phyloP scores from a whole-genome alignment of 495 filamentous ascomycete species.

The Thermothielavioides terrestris region DNA sequence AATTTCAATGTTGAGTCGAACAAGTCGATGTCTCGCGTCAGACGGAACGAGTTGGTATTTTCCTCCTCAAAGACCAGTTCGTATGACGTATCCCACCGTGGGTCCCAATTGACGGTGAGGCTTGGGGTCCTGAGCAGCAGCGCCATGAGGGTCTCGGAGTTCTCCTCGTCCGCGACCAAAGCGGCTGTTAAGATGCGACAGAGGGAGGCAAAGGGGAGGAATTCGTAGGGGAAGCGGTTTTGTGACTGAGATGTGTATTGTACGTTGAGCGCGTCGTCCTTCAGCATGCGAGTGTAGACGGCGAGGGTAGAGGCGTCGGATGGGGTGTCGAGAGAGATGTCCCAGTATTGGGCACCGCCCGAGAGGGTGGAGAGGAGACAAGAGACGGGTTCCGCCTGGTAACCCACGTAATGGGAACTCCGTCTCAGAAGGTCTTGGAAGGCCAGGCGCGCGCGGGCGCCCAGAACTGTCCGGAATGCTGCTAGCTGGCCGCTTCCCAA shows the following conservation, averaged over 20 bases:
- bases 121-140: slow-evolving; percentile 55
- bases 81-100: slow-evolving; percentile 52
- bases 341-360: slow-evolving; percentile 48
- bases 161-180: slow-evolving; percentile 38
- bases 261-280: slow-evolving; percentile 46
- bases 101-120: slow-evolving; percentile 56
- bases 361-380: slow-evolving; percentile 53
- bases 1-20: slow-evolving; percentile 33
- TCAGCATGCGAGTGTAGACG: slow-evolving; percentile 41
- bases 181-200: slow-evolving; percentile 33
- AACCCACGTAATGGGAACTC: slow-evolving; percentile 50
- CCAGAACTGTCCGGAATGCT: slow-evolving; percentile 39
- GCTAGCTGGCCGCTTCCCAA: slow-evolving; percentile 38
- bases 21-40: slow-evolving; percentile 46
- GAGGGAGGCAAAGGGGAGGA: slow-evolving; percentile 59
- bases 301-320: slow-evolving; percentile 38
- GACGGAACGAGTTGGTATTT: slow-evolving; percentile 57
- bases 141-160: slow-evolving; percentile 40
- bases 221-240: slow-evolving; percentile 79
- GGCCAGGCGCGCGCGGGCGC: slow-evolving; percentile 45
- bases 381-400: slow-evolving; percentile 56
- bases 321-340: slow-evolving; percentile 28
- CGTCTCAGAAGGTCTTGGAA: slow-evolving; percentile 59
- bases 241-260: slow-evolving; percentile 53
- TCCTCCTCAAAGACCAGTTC: slow-evolving; percentile 74